phyloP scores from a whole-genome alignment of 2,329 filamentous ascomycete genomes.

The Neonectria sp. region DNA sequence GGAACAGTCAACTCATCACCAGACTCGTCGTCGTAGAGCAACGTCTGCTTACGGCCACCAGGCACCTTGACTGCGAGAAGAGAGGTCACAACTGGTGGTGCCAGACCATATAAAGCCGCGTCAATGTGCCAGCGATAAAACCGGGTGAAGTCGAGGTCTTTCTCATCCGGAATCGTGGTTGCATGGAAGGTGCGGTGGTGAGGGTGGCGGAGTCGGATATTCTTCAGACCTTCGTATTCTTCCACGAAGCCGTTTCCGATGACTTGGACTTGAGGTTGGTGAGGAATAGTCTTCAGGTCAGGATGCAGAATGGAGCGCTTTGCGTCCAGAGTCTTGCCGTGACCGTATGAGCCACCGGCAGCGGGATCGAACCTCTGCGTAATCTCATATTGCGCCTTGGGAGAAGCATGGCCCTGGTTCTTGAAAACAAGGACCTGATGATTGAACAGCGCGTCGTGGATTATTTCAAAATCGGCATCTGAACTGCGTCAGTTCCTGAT shows the following conservation, averaged over 20 bases:
- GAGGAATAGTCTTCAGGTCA: slow-evolving; percentile 84
- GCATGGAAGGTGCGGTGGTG: slow-evolving; percentile 85
- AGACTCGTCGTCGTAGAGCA: slow-evolving; percentile 81
- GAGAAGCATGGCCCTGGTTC: slow-evolving; percentile 73
- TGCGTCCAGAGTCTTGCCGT: slow-evolving; percentile 80
- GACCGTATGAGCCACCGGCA: slow-evolving; percentile 76
- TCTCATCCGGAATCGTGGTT: slow-evolving; percentile 68
- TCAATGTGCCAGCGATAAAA: slow-evolving; percentile 89
- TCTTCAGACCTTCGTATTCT: slow-evolving; percentile 78
- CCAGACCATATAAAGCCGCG: slow-evolving; percentile 81
- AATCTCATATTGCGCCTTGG: slow-evolving; percentile 81
- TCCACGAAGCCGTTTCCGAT: slow-evolving; percentile 82
- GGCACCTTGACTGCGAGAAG: slow-evolving; percentile 83
- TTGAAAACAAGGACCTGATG: slow-evolving; percentile 82
- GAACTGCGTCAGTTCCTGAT: slow-evolving; percentile 38
- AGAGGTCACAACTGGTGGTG: slow-evolving; percentile 81
- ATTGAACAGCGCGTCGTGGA: slow-evolving; percentile 76
- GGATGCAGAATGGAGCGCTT: slow-evolving; percentile 79
- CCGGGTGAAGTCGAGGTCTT: slow-evolving; percentile 66
- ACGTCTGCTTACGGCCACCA: slow-evolving; percentile 73
- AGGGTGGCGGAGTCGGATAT: slow-evolving; percentile 80
- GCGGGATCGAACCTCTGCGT: slow-evolving; percentile 81
- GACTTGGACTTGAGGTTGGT: slow-evolving; percentile 82
- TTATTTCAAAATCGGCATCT: slow-evolving; percentile 76
- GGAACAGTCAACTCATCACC: slow-evolving; percentile 77